Evolutionary conservation across 306 rosid species (phyloP), one percentile per base, ranked within the genome.

Genomic region (Ochetophila trinervis): DNA sequence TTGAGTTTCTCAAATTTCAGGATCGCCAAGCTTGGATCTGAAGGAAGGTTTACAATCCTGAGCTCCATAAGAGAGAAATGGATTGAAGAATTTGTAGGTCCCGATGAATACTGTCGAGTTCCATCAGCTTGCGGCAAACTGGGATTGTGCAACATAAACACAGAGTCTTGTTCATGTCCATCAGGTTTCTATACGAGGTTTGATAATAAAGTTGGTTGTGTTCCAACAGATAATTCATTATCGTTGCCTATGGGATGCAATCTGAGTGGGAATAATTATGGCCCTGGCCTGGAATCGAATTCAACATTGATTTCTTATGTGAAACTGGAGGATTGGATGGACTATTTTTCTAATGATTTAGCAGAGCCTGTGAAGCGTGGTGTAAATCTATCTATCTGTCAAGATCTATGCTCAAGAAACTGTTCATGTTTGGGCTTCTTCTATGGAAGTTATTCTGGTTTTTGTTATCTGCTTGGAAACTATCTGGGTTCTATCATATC

Each of bases 351-450:
- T 27, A 49, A 34, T 69, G 22, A 35, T 35, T 59, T 69, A 9
- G 12, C 13, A 5, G 23, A 16, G 66, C 74, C 74, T 16, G 60
- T 36, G 51, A 49, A 50, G n/a, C 66, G 16, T 49, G 52, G 34
- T 12, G 18, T 47, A 35, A 10, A 30, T 34, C 35, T 69, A 17
- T 49, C 53, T 2, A 8, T 59, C 10, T 60, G 74, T 52, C 74
- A 50, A 32, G 66, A 59, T 59, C 18, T 50, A 12, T 59, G 74
- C 74, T 47, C 66, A 30, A n/a, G 9, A 35, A 57, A 50, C 8
- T 69, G 74, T 60, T 69, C 66, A 49, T 69, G 74, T 22, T 54
- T 49, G 51, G 74, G 74, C 3, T 0, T 49, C 14, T 69, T 49
- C 30, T n/a, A 27, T 34, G 17, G 36, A 20, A 20, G 8, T 16